Evolutionary conservation across 768 basidiomycete species (phyloP), one percentile per base, ranked within the genome.

Genomic region (Lentinus brumalis): DNA sequence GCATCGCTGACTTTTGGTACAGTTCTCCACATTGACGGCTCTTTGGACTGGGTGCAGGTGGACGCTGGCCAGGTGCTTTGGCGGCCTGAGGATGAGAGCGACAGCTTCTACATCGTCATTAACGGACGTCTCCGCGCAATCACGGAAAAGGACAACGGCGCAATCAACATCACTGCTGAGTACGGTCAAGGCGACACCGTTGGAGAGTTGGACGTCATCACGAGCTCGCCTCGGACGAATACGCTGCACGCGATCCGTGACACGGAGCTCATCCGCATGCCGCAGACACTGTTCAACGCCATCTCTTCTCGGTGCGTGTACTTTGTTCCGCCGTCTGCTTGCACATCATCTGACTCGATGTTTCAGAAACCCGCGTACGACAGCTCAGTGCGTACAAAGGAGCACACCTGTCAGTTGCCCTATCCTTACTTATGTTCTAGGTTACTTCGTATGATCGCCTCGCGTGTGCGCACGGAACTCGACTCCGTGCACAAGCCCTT

Each of bases 171-270:
- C 50, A 80, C 90, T 2, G 92, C 87, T 8, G 97, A 99, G 77
- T 96, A 96, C 69, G 97, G 97, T 41, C 96, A 98, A 74, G 96
- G 95, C 10, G 96, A 98, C 69, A 92, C 92, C 0, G 94, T 98
- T 51, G 97, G 97, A 29, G 97, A 99, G 74, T 81, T 99, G 12
- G 97, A 98, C 72, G 97, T 97, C 54, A 98, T 99, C 69, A 97
- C 96, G 8, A 91, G 89, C 67, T 91, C 88, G 16, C 84, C 85
- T 3, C 85, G 97, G 59, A 84, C 89, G 56, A 96, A 87, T 50
- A 98, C 95, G 0, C 87, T 98, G 16, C 96, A 98, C 75, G 97
- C 97, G 7, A 98, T 99, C 64, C 93, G 97, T 67, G 97, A 99
- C 71, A 94, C 95, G 0, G 97, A 99, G 73, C 81, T 99, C 12